Percentiles rank a stretch among this genome's conserved stretches.
These are phyloP conservation scores for Chenopodium formosanum DNA, from an alignment of 148 eudicot species.

Conservation along the genomic window DNA sequence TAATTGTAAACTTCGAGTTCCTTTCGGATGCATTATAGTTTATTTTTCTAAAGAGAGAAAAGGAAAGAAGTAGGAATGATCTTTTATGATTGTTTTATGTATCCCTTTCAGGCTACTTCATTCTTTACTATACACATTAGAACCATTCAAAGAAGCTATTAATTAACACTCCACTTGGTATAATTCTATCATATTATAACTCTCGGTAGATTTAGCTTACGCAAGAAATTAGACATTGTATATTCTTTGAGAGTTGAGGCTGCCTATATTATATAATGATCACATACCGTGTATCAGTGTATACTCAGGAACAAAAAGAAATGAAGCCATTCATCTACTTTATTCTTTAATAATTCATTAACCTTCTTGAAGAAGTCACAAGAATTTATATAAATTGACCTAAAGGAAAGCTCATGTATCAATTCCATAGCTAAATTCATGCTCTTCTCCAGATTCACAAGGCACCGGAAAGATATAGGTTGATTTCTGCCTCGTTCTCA, in stretches of 20 bases:
- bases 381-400: constrained; percentile 5
- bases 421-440: neutral
- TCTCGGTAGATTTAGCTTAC: neutral
- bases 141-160: neutral
- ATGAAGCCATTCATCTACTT: constrained; percentile 1
- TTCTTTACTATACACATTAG: neutral
- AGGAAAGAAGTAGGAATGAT: constrained; percentile 14
- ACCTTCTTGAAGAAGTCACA: constrained; percentile 11
- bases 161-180: neutral
- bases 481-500: neutral
- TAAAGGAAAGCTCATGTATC: neutral
- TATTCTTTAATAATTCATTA: neutral
- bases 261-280: neutral
- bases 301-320: neutral
- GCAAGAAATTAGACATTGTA: neutral
- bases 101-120: neutral
- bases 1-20: neutral
- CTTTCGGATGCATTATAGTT: neutral
- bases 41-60: neutral
- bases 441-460: neutral
- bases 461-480: neutral
- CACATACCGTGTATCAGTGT: neutral
- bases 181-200: neutral
- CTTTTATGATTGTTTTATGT: neutral
- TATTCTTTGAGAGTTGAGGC: neutral